Evolutionary conservation across 768 basidiomycete species (phyloP).

Genomic region (Tylopilus rubrobrunneus): DNA sequence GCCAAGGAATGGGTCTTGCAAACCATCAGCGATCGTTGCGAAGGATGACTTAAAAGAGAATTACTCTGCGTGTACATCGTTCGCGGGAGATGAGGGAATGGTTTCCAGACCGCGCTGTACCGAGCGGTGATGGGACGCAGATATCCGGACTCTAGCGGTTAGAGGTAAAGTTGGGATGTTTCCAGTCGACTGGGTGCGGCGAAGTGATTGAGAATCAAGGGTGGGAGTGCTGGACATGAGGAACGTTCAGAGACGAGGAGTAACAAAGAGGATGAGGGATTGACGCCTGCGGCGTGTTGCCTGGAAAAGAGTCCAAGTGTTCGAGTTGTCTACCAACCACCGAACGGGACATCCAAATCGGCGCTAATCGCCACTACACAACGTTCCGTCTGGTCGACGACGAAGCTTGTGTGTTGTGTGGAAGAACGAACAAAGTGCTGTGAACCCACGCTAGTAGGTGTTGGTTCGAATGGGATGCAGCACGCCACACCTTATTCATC

Average conservation of each 20-base stretch:
- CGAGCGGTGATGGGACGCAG: slow-evolving; percentile 28
- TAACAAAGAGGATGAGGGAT: slow-evolving; percentile 20
- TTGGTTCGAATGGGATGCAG: neutral
- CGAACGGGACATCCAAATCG: slow-evolving; percentile 16
- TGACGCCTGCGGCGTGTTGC: slow-evolving; percentile 28
- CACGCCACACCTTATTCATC: slow-evolving; percentile 14
- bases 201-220: slow-evolving; percentile 31
- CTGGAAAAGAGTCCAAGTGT: slow-evolving; percentile 10
- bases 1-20: slow-evolving; percentile 22
- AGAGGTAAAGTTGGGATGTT: slow-evolving; percentile 27
- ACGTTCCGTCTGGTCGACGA: slow-evolving; percentile 3
- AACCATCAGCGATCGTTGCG: slow-evolving; percentile 18
- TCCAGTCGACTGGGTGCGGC: slow-evolving; percentile 34
- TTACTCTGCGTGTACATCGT: slow-evolving; percentile 17
- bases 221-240: slow-evolving; percentile 26
- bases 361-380: slow-evolving; percentile 15
- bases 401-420: neutral
- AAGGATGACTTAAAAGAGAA: slow-evolving; percentile 4
- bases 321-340: slow-evolving; percentile 12
- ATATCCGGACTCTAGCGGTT: slow-evolving; percentile 27
- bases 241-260: slow-evolving; percentile 17
- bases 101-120: slow-evolving; percentile 22
- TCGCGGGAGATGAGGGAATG: slow-evolving; percentile 15
- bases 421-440: slow-evolving; percentile 13
- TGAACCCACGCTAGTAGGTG: neutral